Evolutionary conservation across 2,329 filamentous ascomycete genomes (phyloP), one percentile per base, ranked within the genome.

Genomic region (Teratosphaeria gauchensis): DNA sequence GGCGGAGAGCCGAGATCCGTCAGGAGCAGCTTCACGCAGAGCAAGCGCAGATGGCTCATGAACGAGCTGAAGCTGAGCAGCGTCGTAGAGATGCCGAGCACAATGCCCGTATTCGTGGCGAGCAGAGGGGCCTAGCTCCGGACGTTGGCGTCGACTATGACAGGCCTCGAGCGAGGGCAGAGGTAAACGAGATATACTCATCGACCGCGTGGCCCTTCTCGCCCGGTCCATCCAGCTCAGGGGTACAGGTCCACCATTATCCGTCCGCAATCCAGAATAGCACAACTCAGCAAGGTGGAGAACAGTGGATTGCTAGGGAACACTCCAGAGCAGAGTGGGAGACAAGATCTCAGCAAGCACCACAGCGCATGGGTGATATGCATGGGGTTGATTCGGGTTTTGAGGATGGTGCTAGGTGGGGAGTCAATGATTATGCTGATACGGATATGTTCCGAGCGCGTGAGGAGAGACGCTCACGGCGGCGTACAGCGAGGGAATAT

Each of bases 221-320:
- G 5, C n/a, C n/a, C 14, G 12, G 35, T 2, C 11, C 35, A 16
- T n/a, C 14, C 35, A 14, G 4, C 14, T 16, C 12, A 16, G n/a
- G n/a, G 12, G 35, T 16, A 16, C 35, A 42, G 35, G n/a, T 16
- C n/a, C 35, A 42, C n/a, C 11, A 42, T 12, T 16, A 42, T 42
- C n/a, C 35, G n/a, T 16, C 11, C 12, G 35, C 14, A 16, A 2
- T 8, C 35, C 35, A 42, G 12, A n/a, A 16, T 42, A n/a, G n/a
- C 8, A 42, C 4, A 16, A 42, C 4, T 16, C 35, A 42, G 35
- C 35, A 42, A 21, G 31, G 55, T 19, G 59, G 61, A 32, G 59
- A 59, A 51, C 59, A 55, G 9, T 52, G 59, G 16, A 57, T 61
- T 30, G 61, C 59, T 7, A 57, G 55, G 14, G 59, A 63, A 51